A percentile compares a stretch with the other conserved stretches of the same genome.
These are phyloP conservation scores for Pholiota molesta DNA, from an alignment of 768 basidiomycete genomes.

Conservation along the genomic window DNA sequence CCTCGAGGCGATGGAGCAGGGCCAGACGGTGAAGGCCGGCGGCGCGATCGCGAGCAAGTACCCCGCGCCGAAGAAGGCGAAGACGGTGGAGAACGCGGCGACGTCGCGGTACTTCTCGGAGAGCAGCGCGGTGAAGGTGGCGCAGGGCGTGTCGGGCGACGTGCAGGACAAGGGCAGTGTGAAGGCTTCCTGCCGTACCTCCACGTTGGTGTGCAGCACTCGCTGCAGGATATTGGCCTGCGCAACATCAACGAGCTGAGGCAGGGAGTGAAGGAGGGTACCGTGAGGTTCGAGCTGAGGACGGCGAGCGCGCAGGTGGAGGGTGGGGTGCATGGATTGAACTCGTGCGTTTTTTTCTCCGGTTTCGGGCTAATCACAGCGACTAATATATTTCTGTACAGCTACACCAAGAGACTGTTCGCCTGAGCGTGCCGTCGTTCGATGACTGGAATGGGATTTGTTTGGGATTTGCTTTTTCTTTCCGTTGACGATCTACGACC, in stretches of 20 bases:
- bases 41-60: constrained; percentile 41
- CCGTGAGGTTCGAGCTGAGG: constrained; percentile 87
- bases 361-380: neutral
- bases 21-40: constrained; percentile 46
- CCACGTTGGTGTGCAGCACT: constrained; percentile 85
- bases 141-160: constrained; percentile 94
- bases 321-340: constrained; percentile 93
- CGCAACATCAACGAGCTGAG: constrained; percentile 67
- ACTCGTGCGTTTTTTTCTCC: constrained; percentile 59
- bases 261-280: constrained; percentile 63
- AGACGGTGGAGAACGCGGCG: constrained; percentile 84
- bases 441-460: neutral
- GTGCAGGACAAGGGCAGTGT: constrained; percentile 98
- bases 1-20: constrained; percentile 90
- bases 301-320: constrained; percentile 96
- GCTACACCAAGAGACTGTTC: constrained; percentile 23
- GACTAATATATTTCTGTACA: neutral
- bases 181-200: constrained; percentile 91
- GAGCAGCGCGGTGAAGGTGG: constrained; percentile 91
- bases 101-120: constrained; percentile 97
- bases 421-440: constrained; percentile 9
- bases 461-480: neutral
- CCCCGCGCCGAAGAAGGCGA: constrained; percentile 47
- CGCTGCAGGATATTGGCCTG: constrained; percentile 91
- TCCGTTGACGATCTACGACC: neutral